A percentile compares a stretch with the other conserved stretches of the same genome.
phyloP scores from a whole-genome alignment of 129 eudicot genomes.

The Scalesia atractyloides region DNA sequence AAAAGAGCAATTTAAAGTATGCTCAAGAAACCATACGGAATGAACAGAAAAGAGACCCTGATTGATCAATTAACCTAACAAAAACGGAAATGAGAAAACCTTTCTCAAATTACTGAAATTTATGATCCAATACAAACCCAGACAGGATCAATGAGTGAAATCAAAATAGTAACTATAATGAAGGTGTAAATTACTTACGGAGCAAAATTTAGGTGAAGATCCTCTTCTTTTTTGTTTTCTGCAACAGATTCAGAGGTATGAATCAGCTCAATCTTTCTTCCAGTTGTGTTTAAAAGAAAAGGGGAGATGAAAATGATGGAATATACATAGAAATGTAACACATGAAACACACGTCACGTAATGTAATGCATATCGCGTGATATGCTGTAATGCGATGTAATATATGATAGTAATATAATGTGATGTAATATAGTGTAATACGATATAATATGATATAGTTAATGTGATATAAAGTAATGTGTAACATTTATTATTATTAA shows the following conservation, averaged over 20 bases:
- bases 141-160: slow-evolving; percentile 23
- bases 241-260: slow-evolving; percentile 21
- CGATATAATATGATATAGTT: too few species aligned
- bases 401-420: too few species aligned
- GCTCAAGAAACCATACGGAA: not conserved
- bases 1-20: not conserved
- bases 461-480: too few species aligned
- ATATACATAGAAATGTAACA: too few species aligned
- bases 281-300: slow-evolving; percentile 16
- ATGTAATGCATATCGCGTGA: too few species aligned
- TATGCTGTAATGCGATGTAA: too few species aligned
- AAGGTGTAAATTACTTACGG: slow-evolving; percentile 9
- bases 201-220: not conserved
- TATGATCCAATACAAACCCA: slow-evolving; percentile 16
- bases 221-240: slow-evolving; percentile 9
- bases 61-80: slow-evolving; percentile 17
- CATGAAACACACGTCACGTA: too few species aligned
- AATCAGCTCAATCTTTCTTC: slow-evolving; percentile 21
- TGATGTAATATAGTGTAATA: too few species aligned
- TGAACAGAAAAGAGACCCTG: slow-evolving; percentile 9
- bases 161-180: not conserved
- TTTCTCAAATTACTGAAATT: slow-evolving; percentile 15
- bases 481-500: too few species aligned
- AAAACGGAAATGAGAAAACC: slow-evolving; percentile 18
- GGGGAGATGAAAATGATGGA: not conserved